Base-by-base conservation (phyloP, 352 stramenopile genomes). In the Globisporangium cederbergense region DNA sequence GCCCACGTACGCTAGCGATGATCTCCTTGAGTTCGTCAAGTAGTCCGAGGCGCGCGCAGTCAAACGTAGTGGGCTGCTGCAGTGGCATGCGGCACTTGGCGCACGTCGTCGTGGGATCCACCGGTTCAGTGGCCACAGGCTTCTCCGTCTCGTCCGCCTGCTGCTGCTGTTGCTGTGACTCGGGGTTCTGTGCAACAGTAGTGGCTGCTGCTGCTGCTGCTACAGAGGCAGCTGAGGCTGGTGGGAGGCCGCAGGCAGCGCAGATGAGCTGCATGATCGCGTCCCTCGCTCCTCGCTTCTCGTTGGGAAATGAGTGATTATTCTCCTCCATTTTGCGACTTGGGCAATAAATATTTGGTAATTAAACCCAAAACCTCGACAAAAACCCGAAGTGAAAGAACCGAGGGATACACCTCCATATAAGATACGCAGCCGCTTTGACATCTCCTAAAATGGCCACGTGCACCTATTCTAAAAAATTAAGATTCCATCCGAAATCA, bases 21-120 rank as follows among this genome's bases (percentile, higher is more conserved):
- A 93, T 70, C 63, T 75, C 59, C 62, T 89, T 65, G 18, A 93
- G 70, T 58, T 90, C 81, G 3, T 76, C 66, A 1, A 90, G 65
- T 5, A 90, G 71, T 18, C 85, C 82, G 7, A 84, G 66, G 22
- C 81, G 76, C 13, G 85, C 82, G 67, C 81, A 91, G 70, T 91
- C 81, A 42, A 89, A 90, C 13, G 74, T 69, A 0, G 71, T 79
- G 2, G 85, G 79, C 3, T 25, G 14, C 16, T 58, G 62, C 34
- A 89, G 60, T 20, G 74, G 59, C 32, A 60, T 62, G 8, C 47
- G 57, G 62, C 84, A 91, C 20, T 76, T 85, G 18, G 63, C 28
- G 64, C 84, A 91, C 5, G 65, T 47, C 28, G 45, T 42, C 4
- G 4, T 6, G 32, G 30, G 32, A 16, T 58, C 32, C 32, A 45